Evolutionary conservation across 805 yeast species (phyloP), one percentile per base, ranked within the genome.

Genomic region (Candida pseudofarinosa): DNA sequence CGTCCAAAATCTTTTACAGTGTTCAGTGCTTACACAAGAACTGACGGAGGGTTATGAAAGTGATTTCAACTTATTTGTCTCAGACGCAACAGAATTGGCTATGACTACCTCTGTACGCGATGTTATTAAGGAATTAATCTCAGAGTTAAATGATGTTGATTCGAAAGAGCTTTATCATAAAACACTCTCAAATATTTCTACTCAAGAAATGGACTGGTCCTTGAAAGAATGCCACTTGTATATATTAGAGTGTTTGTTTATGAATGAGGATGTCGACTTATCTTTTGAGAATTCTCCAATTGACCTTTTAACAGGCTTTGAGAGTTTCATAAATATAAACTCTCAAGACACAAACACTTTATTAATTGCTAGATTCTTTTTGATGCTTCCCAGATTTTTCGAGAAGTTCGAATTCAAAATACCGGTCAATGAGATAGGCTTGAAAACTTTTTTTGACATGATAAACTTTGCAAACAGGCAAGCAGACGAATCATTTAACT

Each of bases 81-180:
- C 89, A 2, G 83, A 79, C 30, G 89, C 86, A 43, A 72, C 87
- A 1, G 96, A 88, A 1, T 70, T 89, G 26, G 65, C 82, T 0
- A 65, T 81, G 0, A 77, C 75, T 4, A 35, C 50, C 0, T 60
- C 74, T 2, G 75, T 82, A 1, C 74, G 98, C 41, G 84, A 81
- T 38, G 74, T 85, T 0, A 65, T 82, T 1, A 68, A 70, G 19
- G 88, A 83, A 20, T 74, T 79, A 28, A 49, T 86, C 4, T 62
- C 76, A 0, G 81, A 79, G 16, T 51, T 81, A 30, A 67, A 73
- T 31, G 65, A 62, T 4, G 37, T 39, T 0, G 81, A 79, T 48
- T 65, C 75, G 6, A 41, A 46, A 1, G 28, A 37, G 4, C 37
- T 63, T 42, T 62, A 62, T 19, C 4, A 43, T 1, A 35, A 63